Percentiles rank a stretch among this genome's conserved stretches.
These are phyloP conservation scores for Asterionellopsis glacialis DNA, from an alignment of 108 stramenopile genomes.

Conservation along the genomic window DNA sequence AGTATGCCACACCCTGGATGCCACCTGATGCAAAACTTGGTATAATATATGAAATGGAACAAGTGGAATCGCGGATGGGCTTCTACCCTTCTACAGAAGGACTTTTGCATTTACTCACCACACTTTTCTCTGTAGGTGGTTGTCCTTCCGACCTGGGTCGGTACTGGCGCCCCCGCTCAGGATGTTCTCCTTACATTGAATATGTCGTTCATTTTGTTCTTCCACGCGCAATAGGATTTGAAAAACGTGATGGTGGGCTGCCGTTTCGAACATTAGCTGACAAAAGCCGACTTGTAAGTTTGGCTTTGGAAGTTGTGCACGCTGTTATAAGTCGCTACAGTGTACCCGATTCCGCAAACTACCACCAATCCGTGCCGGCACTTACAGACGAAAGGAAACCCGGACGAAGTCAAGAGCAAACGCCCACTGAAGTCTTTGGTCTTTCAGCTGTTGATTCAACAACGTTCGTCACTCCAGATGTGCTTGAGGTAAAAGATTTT, in stretches of 20 bases:
- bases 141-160: conserved; percentile 67
- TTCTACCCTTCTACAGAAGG: conserved; percentile 77
- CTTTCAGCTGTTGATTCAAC: conserved; percentile 12
- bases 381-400: no score
- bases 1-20: conserved; percentile 11
- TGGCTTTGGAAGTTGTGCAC: conserved; percentile 65
- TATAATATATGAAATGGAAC: conserved; percentile 75
- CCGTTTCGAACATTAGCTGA: conserved; percentile 55
- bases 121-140: conserved; percentile 53
- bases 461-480: conserved; percentile 1
- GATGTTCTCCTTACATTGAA: conserved; percentile 78
- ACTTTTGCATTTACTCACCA: conserved; percentile 58
- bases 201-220: conserved; percentile 69
- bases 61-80: conserved; percentile 63
- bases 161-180: conserved; percentile 61
- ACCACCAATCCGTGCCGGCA: no score
- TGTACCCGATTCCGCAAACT: conserved; percentile 13
- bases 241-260: conserved; percentile 12
- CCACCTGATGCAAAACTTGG: conserved; percentile 52
- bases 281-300: conserved; percentile 49
- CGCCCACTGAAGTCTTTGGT: conserved; percentile 16
- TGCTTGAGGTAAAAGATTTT: neutral
- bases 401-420: conserved; percentile 11
- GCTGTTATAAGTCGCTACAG: conserved; percentile 58
- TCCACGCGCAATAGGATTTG: conserved; percentile 50